Percentiles rank a stretch among this genome's conserved stretches.
phyloP scores from a whole-genome alignment of 176 grass and related monocot genomes.

The Bonia amplexicaulis region DNA sequence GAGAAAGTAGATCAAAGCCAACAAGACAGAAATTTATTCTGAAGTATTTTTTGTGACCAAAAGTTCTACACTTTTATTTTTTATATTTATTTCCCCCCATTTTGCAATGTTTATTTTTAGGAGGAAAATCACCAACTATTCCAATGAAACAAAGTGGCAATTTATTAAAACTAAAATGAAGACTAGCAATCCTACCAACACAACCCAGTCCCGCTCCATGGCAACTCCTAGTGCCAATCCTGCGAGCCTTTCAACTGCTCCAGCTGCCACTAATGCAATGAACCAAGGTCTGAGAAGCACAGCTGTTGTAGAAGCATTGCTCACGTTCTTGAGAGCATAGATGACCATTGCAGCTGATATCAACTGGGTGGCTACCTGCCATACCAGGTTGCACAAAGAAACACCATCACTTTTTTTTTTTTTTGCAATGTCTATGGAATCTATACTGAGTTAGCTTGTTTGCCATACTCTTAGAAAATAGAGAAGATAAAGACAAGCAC shows the following conservation, averaged over 20 bases:
- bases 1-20: not conserved
- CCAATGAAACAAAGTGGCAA: not conserved
- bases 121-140: not conserved
- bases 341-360: constrained; percentile 85
- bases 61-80: not conserved
- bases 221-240: constrained; percentile 81
- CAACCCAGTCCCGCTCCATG: constrained; percentile 96
- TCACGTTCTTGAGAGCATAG: constrained; percentile 58
- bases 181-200: constrained; percentile 64
- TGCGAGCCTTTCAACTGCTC: constrained; percentile 82
- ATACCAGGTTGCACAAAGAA: constrained; percentile 31
- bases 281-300: constrained; percentile 93
- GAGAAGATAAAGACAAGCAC: constrained; percentile 38
- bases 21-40: constrained; percentile 13
- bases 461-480: constrained; percentile 11
- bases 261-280: constrained; percentile 60
- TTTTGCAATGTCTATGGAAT: not conserved
- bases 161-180: not conserved
- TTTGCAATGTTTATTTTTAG: not conserved
- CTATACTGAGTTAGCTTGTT: not conserved
- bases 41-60: not conserved
- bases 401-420: not conserved
- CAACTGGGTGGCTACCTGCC: constrained; percentile 81
- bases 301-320: constrained; percentile 44
- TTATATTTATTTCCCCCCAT: not conserved